These are phyloP conservation scores for Saccharomyces hybrid DNA, from an alignment of 1,139 yeast genomes.

Conservation along the genomic window DNA sequence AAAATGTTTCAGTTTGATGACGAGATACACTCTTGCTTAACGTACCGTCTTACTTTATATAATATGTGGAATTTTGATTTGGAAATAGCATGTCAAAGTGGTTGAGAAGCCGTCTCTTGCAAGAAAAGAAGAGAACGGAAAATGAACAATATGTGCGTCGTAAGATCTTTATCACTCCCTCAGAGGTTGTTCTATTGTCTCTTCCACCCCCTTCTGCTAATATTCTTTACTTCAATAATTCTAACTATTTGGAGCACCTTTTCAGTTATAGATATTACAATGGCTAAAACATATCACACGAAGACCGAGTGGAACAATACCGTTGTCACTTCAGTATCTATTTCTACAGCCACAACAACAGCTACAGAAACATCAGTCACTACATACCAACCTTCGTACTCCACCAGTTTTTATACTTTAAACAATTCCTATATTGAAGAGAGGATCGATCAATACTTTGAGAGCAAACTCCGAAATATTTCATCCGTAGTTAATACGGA, in stretches of 20 bases:
- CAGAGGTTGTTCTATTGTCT: slow-evolving; percentile 9
- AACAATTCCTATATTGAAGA: slow-evolving; percentile 3
- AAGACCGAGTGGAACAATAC: not conserved
- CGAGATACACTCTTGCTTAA: not conserved
- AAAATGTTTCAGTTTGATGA: not conserved
- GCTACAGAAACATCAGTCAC: not conserved
- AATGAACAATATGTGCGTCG: not conserved
- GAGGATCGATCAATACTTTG: not conserved
- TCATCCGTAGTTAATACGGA: not conserved
- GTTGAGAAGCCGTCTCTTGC: not conserved
- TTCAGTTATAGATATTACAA: slow-evolving; percentile 4
- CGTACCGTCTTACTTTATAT: not conserved
- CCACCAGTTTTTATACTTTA: not conserved
- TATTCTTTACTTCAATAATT: slow-evolving; percentile 7
- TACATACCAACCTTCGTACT: slow-evolving; percentile 4
- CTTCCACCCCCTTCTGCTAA: slow-evolving; percentile 11
- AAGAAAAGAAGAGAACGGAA: not conserved
- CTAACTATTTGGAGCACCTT: slow-evolving; percentile 11
- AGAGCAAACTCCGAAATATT: not conserved
- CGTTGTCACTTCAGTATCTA: not conserved
- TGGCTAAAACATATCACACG: not conserved
- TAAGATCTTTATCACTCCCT: slow-evolving; percentile 8
- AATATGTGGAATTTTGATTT: not conserved
- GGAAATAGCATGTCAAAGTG: not conserved
- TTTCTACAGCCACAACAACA: slow-evolving; percentile 1